phyloP scores from a whole-genome alignment of 2,329 filamentous ascomycete genomes.

The Apiospora aurea region DNA sequence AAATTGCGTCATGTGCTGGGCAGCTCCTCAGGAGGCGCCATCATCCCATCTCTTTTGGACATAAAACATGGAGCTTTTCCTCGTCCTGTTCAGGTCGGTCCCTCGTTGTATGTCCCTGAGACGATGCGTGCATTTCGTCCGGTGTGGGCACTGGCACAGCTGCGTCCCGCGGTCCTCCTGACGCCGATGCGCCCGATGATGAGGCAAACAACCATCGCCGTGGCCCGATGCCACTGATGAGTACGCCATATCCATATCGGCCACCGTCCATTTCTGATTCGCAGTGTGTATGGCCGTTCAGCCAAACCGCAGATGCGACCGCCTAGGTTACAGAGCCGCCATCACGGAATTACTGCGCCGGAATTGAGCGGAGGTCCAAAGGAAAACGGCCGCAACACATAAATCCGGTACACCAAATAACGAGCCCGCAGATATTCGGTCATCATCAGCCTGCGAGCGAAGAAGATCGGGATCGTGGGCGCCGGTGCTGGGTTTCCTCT shows the following conservation, averaged over 20 bases:
- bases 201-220: background rate
- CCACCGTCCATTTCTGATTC: background rate
- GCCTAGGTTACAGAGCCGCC: background rate
- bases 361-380: background rate
- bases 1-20: background rate
- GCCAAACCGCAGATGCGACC: background rate
- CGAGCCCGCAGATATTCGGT: too few relatives aligned
- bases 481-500: background rate
- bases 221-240: background rate
- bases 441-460: background rate
- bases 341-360: background rate
- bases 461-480: background rate
- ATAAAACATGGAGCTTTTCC: background rate
- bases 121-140: background rate
- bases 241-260: background rate
- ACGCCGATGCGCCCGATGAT: background rate
- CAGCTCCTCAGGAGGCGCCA: background rate
- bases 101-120: slow-evolving; percentile 11
- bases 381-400: background rate
- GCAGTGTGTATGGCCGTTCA: background rate
- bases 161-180: background rate
- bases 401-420: background rate
- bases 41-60: background rate
- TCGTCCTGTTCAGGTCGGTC: too few relatives aligned
- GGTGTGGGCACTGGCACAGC: background rate